phyloP scores from a whole-genome alignment of 2,329 filamentous ascomycete species.

The Orbilia javanica region DNA sequence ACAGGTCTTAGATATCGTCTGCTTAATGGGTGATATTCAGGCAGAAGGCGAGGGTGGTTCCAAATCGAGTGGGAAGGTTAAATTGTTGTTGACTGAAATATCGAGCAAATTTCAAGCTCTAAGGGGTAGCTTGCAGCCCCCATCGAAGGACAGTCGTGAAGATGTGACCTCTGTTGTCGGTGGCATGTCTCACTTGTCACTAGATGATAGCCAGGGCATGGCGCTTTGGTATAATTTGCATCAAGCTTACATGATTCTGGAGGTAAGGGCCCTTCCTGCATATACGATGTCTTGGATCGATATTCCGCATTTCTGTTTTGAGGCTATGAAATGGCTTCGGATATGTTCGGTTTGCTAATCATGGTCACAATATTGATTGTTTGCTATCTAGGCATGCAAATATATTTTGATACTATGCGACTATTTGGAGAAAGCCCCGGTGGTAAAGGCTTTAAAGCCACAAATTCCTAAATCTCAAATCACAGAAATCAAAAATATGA shows the following conservation, averaged over 20 bases:
- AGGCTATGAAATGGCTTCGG: not conserved
- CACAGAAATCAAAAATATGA: slow-evolving; percentile 38
- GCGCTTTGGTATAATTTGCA: slow-evolving; percentile 49
- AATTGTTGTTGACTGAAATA: slow-evolving; percentile 44
- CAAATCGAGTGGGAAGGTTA: slow-evolving; percentile 45
- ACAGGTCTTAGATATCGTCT: slow-evolving; percentile 44
- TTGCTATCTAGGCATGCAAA: slow-evolving; percentile 32
- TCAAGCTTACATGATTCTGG: slow-evolving; percentile 42
- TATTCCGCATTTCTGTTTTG: not conserved
- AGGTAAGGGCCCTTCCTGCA: slow-evolving; percentile 42
- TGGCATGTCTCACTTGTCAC: slow-evolving; percentile 39
- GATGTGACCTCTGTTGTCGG: slow-evolving; percentile 18
- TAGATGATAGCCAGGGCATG: not conserved
- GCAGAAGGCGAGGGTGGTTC: slow-evolving; percentile 40
- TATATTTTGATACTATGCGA: slow-evolving; percentile 49
- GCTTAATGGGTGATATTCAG: slow-evolving; percentile 45
- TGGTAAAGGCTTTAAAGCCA: slow-evolving; percentile 50
- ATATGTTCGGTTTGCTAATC: slow-evolving; percentile 29
- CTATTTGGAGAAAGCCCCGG: slow-evolving; percentile 48
- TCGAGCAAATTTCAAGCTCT: slow-evolving; percentile 44
- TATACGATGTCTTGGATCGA: not conserved
- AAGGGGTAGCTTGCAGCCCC: slow-evolving; percentile 41
- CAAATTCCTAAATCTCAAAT: slow-evolving; percentile 52
- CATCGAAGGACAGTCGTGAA: slow-evolving; percentile 14
- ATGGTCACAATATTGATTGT: not conserved